Percentiles rank a stretch among this genome's conserved stretches.
These are phyloP conservation scores for Pachysandra terminalis DNA, from an alignment of 164 flowering plant species.

Conservation along the genomic window DNA sequence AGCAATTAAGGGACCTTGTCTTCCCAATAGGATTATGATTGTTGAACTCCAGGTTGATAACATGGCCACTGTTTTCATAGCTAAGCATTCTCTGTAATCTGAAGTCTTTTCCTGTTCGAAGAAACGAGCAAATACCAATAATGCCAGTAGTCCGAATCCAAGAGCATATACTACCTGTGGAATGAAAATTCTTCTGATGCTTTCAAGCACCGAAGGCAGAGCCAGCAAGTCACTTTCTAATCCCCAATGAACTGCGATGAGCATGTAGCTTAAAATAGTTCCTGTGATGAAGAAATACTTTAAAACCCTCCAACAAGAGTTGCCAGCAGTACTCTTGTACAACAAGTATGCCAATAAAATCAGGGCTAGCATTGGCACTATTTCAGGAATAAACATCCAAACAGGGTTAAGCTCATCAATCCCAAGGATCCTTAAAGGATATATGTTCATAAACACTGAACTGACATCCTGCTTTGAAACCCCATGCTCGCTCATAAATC, in stretches of 20 bases:
- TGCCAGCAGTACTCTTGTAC: constrained; percentile 28
- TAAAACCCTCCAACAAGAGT: constrained; percentile 24
- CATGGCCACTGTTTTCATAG: constrained; percentile 46
- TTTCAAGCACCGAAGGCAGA: constrained; percentile 23
- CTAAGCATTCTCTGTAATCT: constrained; percentile 25
- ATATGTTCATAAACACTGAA: constrained; percentile 41
- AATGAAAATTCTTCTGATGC: constrained; percentile 37
- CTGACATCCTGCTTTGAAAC: constrained; percentile 77
- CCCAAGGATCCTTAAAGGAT: constrained; percentile 42
- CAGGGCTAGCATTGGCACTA: constrained; percentile 51
- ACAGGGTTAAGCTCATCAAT: constrained; percentile 31
- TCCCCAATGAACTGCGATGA: constrained; percentile 62
- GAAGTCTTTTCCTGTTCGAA: constrained; percentile 18
- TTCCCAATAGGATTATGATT: constrained; percentile 67
- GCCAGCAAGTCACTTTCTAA: constrained; percentile 50
- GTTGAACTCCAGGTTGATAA: constrained; percentile 76
- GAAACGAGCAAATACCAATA: constrained; percentile 31
- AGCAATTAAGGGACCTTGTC: constrained; percentile 76
- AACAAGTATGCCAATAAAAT: constrained; percentile 43
- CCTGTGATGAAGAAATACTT: constrained; percentile 34
- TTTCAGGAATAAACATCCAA: constrained; percentile 39
- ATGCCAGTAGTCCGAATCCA: constrained; percentile 47
- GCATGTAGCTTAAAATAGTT: constrained; percentile 51
- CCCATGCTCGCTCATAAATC: constrained; percentile 62
- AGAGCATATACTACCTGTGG: constrained; percentile 62